Evolutionary conservation across 2,329 filamentous ascomycete species (phyloP), one percentile per base, ranked within the genome.

Genomic region (Zopfia rhizophila): DNA sequence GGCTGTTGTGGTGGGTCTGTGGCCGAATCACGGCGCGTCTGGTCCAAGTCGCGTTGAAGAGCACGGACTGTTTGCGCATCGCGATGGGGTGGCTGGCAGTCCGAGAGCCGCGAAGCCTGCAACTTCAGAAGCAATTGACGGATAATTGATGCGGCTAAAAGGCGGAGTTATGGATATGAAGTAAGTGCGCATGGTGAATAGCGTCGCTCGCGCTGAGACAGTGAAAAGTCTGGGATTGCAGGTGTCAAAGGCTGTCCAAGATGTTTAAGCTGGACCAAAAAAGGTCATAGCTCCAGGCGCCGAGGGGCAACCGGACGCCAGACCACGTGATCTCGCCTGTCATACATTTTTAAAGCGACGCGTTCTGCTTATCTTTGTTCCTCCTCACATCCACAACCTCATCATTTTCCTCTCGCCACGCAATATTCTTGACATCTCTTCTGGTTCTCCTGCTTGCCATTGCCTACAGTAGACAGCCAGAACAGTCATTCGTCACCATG

Each of bases 401-500:
- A 60, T 49, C 59, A 51, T 35, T 38, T 39, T 41, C 31, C 54
- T 56, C 48, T 48, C 44, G 43, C 51, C 52, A 25, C 33, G 17
- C 33, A 53, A 47, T 52, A 53, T 53, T 45, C 49, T 58, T 61
- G 40, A 56, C 37, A 48, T 33, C 24, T 44, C 53, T 45, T 49
- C 54, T 33, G 31, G 33, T 45, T 18, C 27, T 33, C 24, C 31
- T 47, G 22, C 39, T 42, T 24, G 25, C 40, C 51, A 38, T 44
- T 59, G 38, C 37, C 27, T 37, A 48, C 23, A 41, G 29, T 37
- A 19, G 25, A 35, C 45, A 50, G 38, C 30, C 32, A 38, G 27
- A 35, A 45, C 46, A 51, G 48, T 53, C 49, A 38, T 53, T 48
- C 39, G 33, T 46, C 53, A 63, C 79, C 83, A 94, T 95, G 90